Percentiles rank a stretch among this genome's conserved stretches.
Conservation (phyloP, 148 eudicot genomes). For the Vaccinium vitisidaea region DNA sequence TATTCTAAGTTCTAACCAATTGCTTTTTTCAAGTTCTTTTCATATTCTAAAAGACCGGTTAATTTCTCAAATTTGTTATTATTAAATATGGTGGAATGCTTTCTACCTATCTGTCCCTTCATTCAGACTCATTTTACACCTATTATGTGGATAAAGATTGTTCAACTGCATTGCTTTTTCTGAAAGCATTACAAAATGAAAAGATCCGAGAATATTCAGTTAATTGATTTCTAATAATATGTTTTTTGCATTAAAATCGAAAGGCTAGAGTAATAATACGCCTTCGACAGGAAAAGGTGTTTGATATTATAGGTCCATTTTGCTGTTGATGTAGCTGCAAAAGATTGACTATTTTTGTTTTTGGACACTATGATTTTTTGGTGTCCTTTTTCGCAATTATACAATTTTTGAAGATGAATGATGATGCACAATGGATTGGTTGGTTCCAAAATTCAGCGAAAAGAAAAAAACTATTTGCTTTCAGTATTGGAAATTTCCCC, state of each 20-base stretch:
- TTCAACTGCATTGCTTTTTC: slow-evolving; percentile 7
- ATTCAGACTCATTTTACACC: neutral
- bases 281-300: neutral
- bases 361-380: neutral
- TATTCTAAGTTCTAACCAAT: neutral
- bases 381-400: neutral
- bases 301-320: neutral
- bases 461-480: neutral
- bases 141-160: neutral
- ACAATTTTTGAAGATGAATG: neutral
- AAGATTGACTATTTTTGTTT: neutral
- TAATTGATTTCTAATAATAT: neutral
- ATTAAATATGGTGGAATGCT: slow-evolving; percentile 8
- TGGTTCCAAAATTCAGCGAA: neutral
- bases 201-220: neutral
- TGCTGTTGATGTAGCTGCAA: neutral
- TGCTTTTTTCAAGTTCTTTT: neutral
- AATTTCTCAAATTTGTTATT: neutral
- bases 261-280: neutral
- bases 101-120: neutral
- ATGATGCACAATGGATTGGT: neutral
- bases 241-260: neutral
- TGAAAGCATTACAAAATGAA: neutral
- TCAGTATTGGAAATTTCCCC: neutral
- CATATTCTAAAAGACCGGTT: too few species aligned